Evolutionary conservation across 768 basidiomycete species (phyloP), one percentile per base, ranked within the genome.

Genomic region (Boletellus ananas): DNA sequence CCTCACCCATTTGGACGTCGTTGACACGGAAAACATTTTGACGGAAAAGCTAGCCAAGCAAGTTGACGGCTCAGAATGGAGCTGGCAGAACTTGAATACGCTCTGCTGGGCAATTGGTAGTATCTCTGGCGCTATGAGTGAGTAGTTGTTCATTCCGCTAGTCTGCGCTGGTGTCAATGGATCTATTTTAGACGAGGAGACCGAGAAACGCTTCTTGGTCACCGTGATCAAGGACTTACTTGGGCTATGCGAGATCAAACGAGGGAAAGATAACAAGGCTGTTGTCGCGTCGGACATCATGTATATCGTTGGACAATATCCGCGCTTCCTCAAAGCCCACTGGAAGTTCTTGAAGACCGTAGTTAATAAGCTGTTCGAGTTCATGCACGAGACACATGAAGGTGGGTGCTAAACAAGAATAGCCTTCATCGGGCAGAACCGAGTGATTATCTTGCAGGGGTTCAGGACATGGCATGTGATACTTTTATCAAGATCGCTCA

Each of bases 261-360:
- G 94, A 44, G 96, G 96, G 34, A 98, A 99, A 70, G 96, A 98
- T 74, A 98, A 99, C 80, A 99, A 99, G 68, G 96, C 96, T 4
- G 94, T 98, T 55, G 95, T 98, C 58, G 91, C 91, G 8, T 92
- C 90, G 23, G 87, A 93, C 62, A 93, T 93, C 67, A 93, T 93
- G 90, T 99, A 99, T 68, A 99, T 97, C 63, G 96, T 99, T 56
- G 96, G 96, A 43, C 96, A 99, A 72, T 99, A 99, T 65, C 96
- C 96, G 39, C 85, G 96, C 33, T 99, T 98, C 83, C 83, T 99
- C 63, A 98, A 97, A 69, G 96, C 96, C 16, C 96, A 99, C 68
- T 99, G 96, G 96, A 99, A 98, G 73, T 99, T 99, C 81, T 74
- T 99, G 65, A 99, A 99, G 78, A 98, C 96, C 2, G 96, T 99